Evolutionary conservation across 495 filamentous ascomycete species (phyloP), one percentile per base, ranked within the genome.

Genomic region (Neurospora sp.): DNA sequence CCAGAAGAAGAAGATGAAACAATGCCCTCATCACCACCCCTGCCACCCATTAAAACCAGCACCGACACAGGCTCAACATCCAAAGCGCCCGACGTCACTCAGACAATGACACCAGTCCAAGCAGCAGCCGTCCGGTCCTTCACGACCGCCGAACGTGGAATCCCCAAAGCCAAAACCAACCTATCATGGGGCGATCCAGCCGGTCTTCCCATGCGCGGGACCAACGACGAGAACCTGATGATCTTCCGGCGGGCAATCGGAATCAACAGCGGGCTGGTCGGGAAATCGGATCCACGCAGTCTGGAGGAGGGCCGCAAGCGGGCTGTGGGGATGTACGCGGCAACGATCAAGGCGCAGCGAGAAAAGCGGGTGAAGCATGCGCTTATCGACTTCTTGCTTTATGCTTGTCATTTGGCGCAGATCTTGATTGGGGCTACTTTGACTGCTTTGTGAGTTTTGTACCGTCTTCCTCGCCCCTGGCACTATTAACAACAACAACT

Each of bases 351-450:
- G n/a, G 74, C 75, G 28, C 82, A 83, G 76, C 71, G 71, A 24
- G 71, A 40, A 38, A 83, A 83, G 71, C 62, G 39, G 1, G 8
- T 78, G 15, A 74, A 78, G 45, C 77, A 80, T 71, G 72, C 71
- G 0, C 39, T 80, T 0, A 74, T 84, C 34, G 72, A 72, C 4
- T 62, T 77, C 0, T 76, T 85, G n/a, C 76, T 84, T 21, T 85
- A 84, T 71, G 39, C 78, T 10, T 76, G 76, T 42, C 78, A 83
- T 73, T 73, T 86, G 72, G 71, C 78, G 15, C 85, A 87, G 76
- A 82, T 87, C 69, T 77, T 85, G 45, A 79, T 85, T 71, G 84
- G 84, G 4, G 85, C 85, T 1, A 79, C 81, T 4, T 76, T 87
- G 70, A 87, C 85, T 5, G 84, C 83, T 0, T 71, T 87, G 38